phyloP scores from a whole-genome alignment of 2,329 filamentous ascomycete genomes.

The Lithohypha guttulata region DNA sequence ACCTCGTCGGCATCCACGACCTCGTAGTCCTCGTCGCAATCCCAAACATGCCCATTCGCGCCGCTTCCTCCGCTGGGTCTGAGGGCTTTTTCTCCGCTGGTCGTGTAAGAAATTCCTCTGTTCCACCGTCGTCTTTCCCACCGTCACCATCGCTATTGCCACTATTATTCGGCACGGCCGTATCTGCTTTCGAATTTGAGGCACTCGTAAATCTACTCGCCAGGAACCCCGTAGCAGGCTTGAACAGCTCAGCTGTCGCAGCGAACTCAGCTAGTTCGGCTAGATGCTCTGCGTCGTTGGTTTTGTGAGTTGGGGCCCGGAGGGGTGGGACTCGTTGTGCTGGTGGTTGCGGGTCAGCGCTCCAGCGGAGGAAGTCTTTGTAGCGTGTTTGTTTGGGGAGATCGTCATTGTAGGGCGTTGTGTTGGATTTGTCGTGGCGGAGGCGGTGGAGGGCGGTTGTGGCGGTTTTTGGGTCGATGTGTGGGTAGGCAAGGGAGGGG shows the following conservation, averaged over 20 bases:
- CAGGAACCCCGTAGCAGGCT: conserved; percentile 84
- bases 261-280: conserved; percentile 71
- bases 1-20: conserved; percentile 66
- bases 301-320: conserved; percentile 27
- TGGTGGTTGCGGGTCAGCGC: conserved; percentile 45
- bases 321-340: conserved; percentile 7
- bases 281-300: conserved; percentile 61
- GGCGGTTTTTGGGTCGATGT: conserved; percentile 56
- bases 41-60: conserved; percentile 86
- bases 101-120: conserved; percentile 34
- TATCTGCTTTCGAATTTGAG: conserved; percentile 28
- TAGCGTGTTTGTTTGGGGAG: conserved; percentile 71
- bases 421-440: conserved; percentile 45
- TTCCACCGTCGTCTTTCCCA: conserved; percentile 10
- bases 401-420: conserved; percentile 78
- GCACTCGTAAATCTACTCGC: conserved; percentile 72
- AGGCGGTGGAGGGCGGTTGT: conserved; percentile 54
- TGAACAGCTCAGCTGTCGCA: conserved; percentile 68
- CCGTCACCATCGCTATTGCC: conserved; percentile 17
- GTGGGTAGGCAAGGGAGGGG: conserved; percentile 31
- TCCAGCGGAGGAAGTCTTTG: conserved; percentile 65
- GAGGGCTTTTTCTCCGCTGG: conserved; percentile 44
- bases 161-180: conserved; percentile 29
- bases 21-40: conserved; percentile 63
- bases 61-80: conserved; percentile 76